Evolutionary conservation across 352 stramenopile species (phyloP).

Genomic region (Globisporangium recalcitrans): DNA sequence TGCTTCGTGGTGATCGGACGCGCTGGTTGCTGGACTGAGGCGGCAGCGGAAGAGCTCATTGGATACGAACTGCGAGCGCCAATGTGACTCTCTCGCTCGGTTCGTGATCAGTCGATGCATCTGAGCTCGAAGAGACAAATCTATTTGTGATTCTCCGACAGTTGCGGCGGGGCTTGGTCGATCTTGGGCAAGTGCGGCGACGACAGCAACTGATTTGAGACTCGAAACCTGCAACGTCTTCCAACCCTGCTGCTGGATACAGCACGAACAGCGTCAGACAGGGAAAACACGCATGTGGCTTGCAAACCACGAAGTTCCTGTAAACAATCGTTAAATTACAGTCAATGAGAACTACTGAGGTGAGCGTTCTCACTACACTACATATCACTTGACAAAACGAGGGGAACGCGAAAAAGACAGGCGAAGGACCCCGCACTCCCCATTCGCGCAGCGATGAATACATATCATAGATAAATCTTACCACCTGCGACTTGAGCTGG

Average conservation of each 20-base stretch:
- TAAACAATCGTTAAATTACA: constrained; percentile 7
- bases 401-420: background rate
- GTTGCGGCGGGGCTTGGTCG: background rate
- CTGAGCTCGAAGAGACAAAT: background rate
- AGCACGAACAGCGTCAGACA: background rate
- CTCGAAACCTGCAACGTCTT: background rate
- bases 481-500: background rate
- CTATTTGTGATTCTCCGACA: background rate
- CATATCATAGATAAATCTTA: constrained; percentile 12
- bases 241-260: background rate
- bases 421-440: background rate
- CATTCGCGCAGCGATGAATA: constrained; percentile 1
- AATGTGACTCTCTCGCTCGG: background rate
- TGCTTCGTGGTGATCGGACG: constrained; percentile 3
- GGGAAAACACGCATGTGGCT: background rate
- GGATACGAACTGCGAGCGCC: background rate
- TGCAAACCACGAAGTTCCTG: constrained; percentile 1
- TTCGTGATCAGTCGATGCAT: background rate
- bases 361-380: background rate
- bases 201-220: too few relatives aligned
- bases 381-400: constrained; percentile 5
- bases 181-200: background rate
- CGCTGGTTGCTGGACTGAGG: background rate
- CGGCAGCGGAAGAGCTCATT: constrained; percentile 1
- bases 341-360: background rate